Conservation (phyloP, 163 green algal genomes). For the Scenedesmus sp. region DNA sequence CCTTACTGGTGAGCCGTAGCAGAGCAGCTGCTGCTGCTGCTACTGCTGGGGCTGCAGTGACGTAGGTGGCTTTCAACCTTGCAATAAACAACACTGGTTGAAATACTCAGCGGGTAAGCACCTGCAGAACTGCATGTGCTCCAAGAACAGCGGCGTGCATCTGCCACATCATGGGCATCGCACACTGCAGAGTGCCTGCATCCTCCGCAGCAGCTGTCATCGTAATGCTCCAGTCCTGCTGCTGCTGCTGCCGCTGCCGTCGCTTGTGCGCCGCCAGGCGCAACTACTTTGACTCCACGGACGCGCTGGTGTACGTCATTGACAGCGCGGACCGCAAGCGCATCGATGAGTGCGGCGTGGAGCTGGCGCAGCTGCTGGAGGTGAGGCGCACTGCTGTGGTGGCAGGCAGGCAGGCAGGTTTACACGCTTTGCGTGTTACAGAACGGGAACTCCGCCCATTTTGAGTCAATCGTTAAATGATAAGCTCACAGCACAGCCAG, state of each 20-base stretch:
- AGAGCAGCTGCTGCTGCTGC: slow-evolving; percentile 1
- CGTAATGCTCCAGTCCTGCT: background rate
- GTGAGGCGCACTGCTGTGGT: slow-evolving; percentile 46
- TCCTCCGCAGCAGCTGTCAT: background rate
- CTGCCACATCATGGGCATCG: background rate
- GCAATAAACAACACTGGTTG: too few species aligned
- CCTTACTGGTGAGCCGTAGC: slow-evolving; percentile 75
- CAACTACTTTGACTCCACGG: slow-evolving; percentile 86
- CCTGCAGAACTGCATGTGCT: background rate
- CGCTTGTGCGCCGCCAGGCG: slow-evolving; percentile 58
- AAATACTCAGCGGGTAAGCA: background rate
- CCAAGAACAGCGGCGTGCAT: background rate
- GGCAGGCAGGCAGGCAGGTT: slow-evolving; percentile 14
- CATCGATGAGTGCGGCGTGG: slow-evolving; percentile 75
- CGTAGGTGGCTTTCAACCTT: too few species aligned
- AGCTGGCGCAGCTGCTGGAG: slow-evolving; percentile 81
- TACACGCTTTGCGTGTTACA: too few species aligned
- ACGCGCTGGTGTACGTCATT: slow-evolving; percentile 84
- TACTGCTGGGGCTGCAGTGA: background rate
- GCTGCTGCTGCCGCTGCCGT: background rate
- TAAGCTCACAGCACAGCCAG: too few species aligned
- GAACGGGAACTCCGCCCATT: too few species aligned
- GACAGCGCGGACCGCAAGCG: slow-evolving; percentile 77
- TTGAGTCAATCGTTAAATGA: too few species aligned
- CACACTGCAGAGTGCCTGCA: background rate